Evolutionary conservation across 176 grass and related monocot genomes (phyloP).

Genomic region (Avena eriantha): DNA sequence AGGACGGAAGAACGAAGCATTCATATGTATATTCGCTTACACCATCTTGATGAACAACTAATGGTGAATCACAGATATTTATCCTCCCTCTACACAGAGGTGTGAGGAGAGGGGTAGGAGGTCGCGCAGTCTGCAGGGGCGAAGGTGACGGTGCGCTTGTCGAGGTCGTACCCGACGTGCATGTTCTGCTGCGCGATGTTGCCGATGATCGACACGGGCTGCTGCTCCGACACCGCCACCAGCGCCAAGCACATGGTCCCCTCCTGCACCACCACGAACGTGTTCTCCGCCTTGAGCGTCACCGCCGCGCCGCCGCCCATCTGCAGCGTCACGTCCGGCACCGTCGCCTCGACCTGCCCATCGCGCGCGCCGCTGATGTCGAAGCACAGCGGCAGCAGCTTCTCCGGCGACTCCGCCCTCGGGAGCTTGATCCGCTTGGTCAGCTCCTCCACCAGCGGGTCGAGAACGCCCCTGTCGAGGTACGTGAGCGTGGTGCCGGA

Average conservation of each 20-base stretch:
- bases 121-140: conserved; percentile 48
- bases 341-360: not conserved
- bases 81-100: not conserved
- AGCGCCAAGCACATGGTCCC: conserved; percentile 54
- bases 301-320: conserved; percentile 45
- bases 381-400: conserved; percentile 54
- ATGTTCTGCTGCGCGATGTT: conserved; percentile 76
- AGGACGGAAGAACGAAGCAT: no score
- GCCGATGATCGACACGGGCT: conserved; percentile 51
- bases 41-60: no score
- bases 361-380: not conserved
- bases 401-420: conserved; percentile 36
- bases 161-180: conserved; percentile 69
- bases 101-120: not conserved
- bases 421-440: conserved; percentile 30
- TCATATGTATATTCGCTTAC: no score
- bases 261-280: conserved; percentile 29
- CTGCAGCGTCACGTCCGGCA: conserved; percentile 58
- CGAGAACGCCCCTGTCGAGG: conserved; percentile 26
- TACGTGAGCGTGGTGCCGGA: conserved; percentile 65
- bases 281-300: conserved; percentile 48
- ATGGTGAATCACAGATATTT: not conserved
- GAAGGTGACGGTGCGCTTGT: conserved; percentile 53
- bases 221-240: not conserved
- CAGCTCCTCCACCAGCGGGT: conserved; percentile 43